A percentile compares a stretch with the other conserved stretches of the same genome.
phyloP scores from a whole-genome alignment of 2,329 filamentous ascomycete species.

The Fusarium sp. region DNA sequence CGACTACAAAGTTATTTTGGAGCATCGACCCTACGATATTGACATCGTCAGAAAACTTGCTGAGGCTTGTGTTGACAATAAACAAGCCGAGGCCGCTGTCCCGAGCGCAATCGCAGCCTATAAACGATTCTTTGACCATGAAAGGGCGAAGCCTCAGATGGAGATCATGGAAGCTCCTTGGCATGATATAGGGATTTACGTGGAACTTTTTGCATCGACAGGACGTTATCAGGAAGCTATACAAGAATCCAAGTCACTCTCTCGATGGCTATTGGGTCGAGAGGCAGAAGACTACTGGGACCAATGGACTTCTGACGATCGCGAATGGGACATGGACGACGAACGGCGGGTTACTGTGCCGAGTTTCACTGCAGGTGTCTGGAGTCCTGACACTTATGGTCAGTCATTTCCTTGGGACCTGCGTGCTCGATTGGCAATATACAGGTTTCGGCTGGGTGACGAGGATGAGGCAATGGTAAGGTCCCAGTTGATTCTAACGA shows the following conservation, averaged over 20 bases:
- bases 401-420: slow-evolving; percentile 80
- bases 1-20: slow-evolving; percentile 65
- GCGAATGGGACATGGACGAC: slow-evolving; percentile 86
- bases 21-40: slow-evolving; percentile 61
- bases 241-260: slow-evolving; percentile 72
- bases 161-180: slow-evolving; percentile 63
- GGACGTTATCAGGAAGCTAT: slow-evolving; percentile 73
- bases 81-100: slow-evolving; percentile 51
- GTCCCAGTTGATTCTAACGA: slow-evolving; percentile 13
- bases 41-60: slow-evolving; percentile 63
- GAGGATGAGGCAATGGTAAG: slow-evolving; percentile 77
- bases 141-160: slow-evolving; percentile 44
- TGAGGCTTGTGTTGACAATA: slow-evolving; percentile 63
- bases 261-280: slow-evolving; percentile 84
- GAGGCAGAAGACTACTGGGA: slow-evolving; percentile 82
- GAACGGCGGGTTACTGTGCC: slow-evolving; percentile 69
- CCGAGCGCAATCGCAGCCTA: slow-evolving; percentile 59
- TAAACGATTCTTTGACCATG: slow-evolving; percentile 54
- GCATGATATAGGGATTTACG: slow-evolving; percentile 86
- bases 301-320: slow-evolving; percentile 72
- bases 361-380: slow-evolving; percentile 65
- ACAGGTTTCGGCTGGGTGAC: slow-evolving; percentile 75
- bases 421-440: slow-evolving; percentile 82
- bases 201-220: slow-evolving; percentile 77
- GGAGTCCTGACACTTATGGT: slow-evolving; percentile 70